Percentiles rank a stretch among this genome's conserved stretches.
Conservation (phyloP, 106 monocot species). For the Gastrodia elata region DNA sequence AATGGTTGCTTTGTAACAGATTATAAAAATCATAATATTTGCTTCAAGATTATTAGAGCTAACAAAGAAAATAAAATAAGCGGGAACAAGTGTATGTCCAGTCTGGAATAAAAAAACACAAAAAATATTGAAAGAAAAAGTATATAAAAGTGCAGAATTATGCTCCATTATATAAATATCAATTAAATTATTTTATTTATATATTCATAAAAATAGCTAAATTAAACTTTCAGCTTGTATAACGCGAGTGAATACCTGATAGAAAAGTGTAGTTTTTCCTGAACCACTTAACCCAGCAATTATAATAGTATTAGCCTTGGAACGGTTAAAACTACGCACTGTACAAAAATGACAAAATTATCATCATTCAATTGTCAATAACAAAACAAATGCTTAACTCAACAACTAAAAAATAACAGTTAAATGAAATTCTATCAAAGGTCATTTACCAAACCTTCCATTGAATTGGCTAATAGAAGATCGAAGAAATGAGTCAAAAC, state of each 20-base stretch:
- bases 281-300: slow-evolving; percentile 79
- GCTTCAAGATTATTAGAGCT: not conserved
- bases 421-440: not conserved
- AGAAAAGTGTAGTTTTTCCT: slow-evolving; percentile 84
- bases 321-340: slow-evolving; percentile 41
- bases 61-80: not conserved
- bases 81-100: not conserved
- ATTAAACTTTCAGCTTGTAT: not conserved
- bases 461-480: not conserved
- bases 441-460: not conserved
- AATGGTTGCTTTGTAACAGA: not conserved
- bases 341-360: slow-evolving; percentile 4
- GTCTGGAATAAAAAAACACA: not conserved
- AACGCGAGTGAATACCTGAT: slow-evolving; percentile 43
- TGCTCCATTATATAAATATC: too few species aligned
- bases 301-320: slow-evolving; percentile 61
- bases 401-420: not conserved
- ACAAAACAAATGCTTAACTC: not conserved
- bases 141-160: not conserved
- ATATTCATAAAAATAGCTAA: not conserved
- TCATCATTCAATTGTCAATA: not conserved
- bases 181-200: not conserved
- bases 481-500: not conserved
- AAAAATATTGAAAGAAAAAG: not conserved
- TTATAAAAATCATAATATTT: not conserved